phyloP scores from a whole-genome alignment of 352 stramenopile species.

The Globisporangium parvum region DNA sequence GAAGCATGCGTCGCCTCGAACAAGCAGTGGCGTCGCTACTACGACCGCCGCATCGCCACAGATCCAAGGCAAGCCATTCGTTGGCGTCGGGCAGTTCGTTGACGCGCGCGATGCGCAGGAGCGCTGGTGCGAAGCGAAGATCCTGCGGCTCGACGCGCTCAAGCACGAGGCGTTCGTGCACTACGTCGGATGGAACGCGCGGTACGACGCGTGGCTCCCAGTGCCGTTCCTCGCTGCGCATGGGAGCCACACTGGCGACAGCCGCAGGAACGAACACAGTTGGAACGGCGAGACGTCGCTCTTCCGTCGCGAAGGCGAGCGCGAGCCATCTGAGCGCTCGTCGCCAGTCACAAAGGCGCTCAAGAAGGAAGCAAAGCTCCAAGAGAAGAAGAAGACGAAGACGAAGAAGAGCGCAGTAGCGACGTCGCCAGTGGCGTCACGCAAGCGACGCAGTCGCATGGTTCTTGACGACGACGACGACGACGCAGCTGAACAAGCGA shows the following conservation, averaged over 20 bases:
- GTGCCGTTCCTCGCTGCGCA: slow-evolving; percentile 42
- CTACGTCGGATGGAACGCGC: slow-evolving; percentile 74
- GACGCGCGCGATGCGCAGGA: slow-evolving; percentile 52
- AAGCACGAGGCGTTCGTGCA: slow-evolving; percentile 47
- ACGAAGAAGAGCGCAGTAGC: not conserved
- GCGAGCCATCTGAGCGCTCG: slow-evolving; percentile 1
- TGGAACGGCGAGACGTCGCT: slow-evolving; percentile 51
- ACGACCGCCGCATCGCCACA: not conserved
- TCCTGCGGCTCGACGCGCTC: slow-evolving; percentile 36
- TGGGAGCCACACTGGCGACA: slow-evolving; percentile 34
- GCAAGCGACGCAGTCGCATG: not conserved
- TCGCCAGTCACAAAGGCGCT: not conserved
- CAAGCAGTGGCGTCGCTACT: not conserved
- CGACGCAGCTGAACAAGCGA: too few relatives aligned
- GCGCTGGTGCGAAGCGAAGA: slow-evolving; percentile 55
- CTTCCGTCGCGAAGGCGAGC: slow-evolving; percentile 16
- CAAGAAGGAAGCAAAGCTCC: too few relatives aligned
- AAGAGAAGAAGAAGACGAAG: slow-evolving; percentile 1
- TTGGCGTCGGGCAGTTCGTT: slow-evolving; percentile 42
- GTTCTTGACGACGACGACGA: too few relatives aligned
- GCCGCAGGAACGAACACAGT: slow-evolving; percentile 18
- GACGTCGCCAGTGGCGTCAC: not conserved
- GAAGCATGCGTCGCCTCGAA: slow-evolving; percentile 15
- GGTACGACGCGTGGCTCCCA: slow-evolving; percentile 60
- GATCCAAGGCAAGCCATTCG: slow-evolving; percentile 3